phyloP scores from a whole-genome alignment of 2,329 filamentous ascomycete species.

The Trichoderma gracile region DNA sequence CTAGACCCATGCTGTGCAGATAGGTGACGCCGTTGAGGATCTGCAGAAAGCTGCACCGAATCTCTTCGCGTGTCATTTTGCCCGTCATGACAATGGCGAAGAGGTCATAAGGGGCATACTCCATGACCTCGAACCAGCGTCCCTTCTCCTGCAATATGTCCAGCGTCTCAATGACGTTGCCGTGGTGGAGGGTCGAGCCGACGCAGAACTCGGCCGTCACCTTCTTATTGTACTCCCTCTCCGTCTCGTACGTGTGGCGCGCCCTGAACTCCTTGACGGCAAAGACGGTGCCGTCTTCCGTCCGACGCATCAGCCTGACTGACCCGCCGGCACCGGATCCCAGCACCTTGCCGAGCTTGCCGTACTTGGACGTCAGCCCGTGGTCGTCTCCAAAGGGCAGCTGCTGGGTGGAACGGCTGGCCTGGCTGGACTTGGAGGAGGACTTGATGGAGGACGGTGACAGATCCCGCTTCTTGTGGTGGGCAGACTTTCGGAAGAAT shows the following conservation, averaged over 20 bases:
- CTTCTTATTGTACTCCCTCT: slow-evolving; percentile 97
- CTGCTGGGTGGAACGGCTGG: slow-evolving; percentile 53
- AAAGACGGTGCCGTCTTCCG: slow-evolving; percentile 88
- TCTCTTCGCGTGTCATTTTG: slow-evolving; percentile 89
- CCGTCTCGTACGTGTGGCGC: slow-evolving; percentile 87
- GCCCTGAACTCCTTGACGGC: slow-evolving; percentile 96
- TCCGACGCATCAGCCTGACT: slow-evolving; percentile 90
- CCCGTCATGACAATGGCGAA: slow-evolving; percentile 99
- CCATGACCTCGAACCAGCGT: slow-evolving; percentile 98
- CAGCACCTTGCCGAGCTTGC: slow-evolving; percentile 90
- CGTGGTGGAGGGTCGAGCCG: slow-evolving; percentile 92
- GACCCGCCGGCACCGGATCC: slow-evolving; percentile 94
- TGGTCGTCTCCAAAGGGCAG: slow-evolving; percentile 95
- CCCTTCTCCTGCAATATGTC: slow-evolving; percentile 94
- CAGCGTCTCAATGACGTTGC: slow-evolving; percentile 96
- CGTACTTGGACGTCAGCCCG: slow-evolving; percentile 85
- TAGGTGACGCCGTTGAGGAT: slow-evolving; percentile 94
- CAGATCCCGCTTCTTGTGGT: slow-evolving; percentile 69
- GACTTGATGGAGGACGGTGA: slow-evolving; percentile 60
- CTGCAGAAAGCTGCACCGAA: slow-evolving; percentile 88
- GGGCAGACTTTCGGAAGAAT: slow-evolving; percentile 85
- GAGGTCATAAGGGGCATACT: slow-evolving; percentile 92
- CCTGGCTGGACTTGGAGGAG: slow-evolving; percentile 41
- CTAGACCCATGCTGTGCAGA: slow-evolving; percentile 89
- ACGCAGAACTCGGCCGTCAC: slow-evolving; percentile 98